phyloP scores from a whole-genome alignment of 495 filamentous ascomycete genomes.

The Extremus antarcticus region DNA sequence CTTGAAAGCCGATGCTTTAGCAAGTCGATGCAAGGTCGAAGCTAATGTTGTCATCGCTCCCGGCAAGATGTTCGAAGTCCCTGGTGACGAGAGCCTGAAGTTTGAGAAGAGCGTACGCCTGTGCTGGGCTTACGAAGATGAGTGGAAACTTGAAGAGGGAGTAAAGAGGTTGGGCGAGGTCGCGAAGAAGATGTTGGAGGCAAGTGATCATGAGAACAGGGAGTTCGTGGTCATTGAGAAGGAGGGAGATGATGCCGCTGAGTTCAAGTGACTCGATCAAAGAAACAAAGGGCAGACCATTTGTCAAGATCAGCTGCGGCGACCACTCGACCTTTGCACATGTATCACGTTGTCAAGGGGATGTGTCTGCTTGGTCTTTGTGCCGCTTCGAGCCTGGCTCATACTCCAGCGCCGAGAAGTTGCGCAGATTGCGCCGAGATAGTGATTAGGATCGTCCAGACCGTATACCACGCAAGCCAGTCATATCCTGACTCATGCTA shows the following conservation, averaged over 20 bases:
- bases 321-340: background rate
- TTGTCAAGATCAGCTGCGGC: too few relatives aligned
- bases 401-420: background rate
- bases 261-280: slow-evolving; percentile 1
- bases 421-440: background rate
- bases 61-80: slow-evolving; percentile 58
- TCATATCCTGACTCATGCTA: background rate
- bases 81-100: slow-evolving; percentile 38
- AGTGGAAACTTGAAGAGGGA: slow-evolving; percentile 55
- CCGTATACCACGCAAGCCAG: background rate
- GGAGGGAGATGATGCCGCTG: background rate
- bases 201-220: slow-evolving; percentile 8
- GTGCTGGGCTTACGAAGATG: slow-evolving; percentile 68
- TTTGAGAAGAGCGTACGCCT: slow-evolving; percentile 51
- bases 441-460: background rate
- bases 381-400: background rate
- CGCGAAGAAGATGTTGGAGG: slow-evolving; percentile 27
- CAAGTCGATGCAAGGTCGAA: slow-evolving; percentile 39
- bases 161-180: slow-evolving; percentile 49
- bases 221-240: slow-evolving; percentile 1
- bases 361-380: background rate
- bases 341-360: background rate
- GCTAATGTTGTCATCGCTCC: slow-evolving; percentile 53
- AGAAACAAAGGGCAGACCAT: background rate
- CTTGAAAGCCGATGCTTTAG: slow-evolving; percentile 44